phyloP scores from a whole-genome alignment of 1,284 basidiomycete genomes.

The Ustilago trichophora region DNA sequence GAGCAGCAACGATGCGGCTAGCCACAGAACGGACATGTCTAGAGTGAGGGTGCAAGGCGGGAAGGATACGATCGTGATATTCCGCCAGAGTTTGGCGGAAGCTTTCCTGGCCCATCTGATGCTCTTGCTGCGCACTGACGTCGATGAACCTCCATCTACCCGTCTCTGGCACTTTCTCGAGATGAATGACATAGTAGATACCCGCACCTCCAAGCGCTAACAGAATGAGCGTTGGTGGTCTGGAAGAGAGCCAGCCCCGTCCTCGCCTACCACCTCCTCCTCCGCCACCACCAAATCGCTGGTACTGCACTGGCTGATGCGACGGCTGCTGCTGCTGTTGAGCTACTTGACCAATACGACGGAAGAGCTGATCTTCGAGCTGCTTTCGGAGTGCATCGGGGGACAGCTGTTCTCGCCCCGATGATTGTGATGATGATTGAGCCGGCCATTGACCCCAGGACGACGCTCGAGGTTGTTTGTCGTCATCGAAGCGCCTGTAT shows the following conservation, averaged over 20 bases:
- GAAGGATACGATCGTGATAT: slow-evolving; percentile 74
- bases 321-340: slow-evolving; percentile 3
- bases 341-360: slow-evolving; percentile 18
- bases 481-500: slow-evolving; percentile 6
- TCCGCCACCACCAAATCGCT: slow-evolving; percentile 33
- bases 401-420: slow-evolving; percentile 26
- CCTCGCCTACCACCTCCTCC: slow-evolving; percentile 8
- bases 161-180: slow-evolving; percentile 61
- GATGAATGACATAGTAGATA: slow-evolving; percentile 60
- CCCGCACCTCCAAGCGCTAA: slow-evolving; percentile 47
- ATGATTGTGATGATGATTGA: slow-evolving; percentile 1
- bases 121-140: slow-evolving; percentile 53
- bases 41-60: slow-evolving; percentile 75
- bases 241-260: slow-evolving; percentile 14
- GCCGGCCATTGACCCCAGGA: neutral
- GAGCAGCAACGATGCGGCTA: slow-evolving; percentile 76
- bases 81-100: slow-evolving; percentile 72
- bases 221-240: slow-evolving; percentile 39
- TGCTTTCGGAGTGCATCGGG: slow-evolving; percentile 18
- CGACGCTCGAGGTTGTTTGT: neutral
- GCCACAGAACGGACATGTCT: slow-evolving; percentile 73
- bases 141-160: slow-evolving; percentile 64
- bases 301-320: slow-evolving; percentile 16
- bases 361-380: slow-evolving; percentile 39
- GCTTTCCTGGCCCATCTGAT: slow-evolving; percentile 68